Percentiles rank a stretch among this genome's conserved stretches.
Conservation (phyloP, 768 basidiomycete genomes). For the Mrakia blollopis region DNA sequence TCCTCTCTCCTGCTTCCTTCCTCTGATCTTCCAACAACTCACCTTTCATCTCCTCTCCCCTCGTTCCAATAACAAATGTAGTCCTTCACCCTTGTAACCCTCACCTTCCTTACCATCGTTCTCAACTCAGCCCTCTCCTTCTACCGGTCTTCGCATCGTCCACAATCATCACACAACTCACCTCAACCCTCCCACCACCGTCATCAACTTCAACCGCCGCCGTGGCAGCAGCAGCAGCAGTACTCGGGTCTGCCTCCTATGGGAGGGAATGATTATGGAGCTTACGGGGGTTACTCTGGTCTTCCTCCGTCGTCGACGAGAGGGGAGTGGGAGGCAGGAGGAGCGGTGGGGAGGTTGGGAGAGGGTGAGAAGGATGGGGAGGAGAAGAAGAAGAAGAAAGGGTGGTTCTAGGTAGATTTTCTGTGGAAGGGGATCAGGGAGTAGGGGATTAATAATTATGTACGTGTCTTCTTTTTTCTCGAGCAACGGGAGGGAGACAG, state of each 20-base stretch:
- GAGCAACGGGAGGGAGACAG: too few species aligned
- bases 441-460: too few species aligned
- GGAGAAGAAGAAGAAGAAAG: neutral
- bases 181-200: neutral
- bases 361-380: neutral
- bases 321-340: neutral
- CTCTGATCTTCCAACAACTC: neutral
- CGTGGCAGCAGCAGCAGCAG: neutral
- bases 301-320: neutral
- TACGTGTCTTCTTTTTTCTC: too few species aligned
- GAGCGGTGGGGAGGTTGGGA: neutral
- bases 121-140: slow-evolving; percentile 31
- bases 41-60: neutral
- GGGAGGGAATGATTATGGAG: neutral
- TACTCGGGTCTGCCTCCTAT: neutral
- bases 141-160: slow-evolving; percentile 23
- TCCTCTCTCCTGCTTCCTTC: neutral
- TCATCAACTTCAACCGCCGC: neutral
- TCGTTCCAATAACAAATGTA: neutral
- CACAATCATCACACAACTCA: neutral
- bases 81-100: slow-evolving; percentile 28
- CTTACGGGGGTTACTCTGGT: neutral
- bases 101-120: slow-evolving; percentile 30
- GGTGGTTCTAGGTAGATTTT: neutral
- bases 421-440: too few species aligned